A percentile compares a stretch with the other conserved stretches of the same genome.
Evolutionary conservation across 306 rosid species (phyloP).

Genomic region (Adenanthera pavonina): DNA sequence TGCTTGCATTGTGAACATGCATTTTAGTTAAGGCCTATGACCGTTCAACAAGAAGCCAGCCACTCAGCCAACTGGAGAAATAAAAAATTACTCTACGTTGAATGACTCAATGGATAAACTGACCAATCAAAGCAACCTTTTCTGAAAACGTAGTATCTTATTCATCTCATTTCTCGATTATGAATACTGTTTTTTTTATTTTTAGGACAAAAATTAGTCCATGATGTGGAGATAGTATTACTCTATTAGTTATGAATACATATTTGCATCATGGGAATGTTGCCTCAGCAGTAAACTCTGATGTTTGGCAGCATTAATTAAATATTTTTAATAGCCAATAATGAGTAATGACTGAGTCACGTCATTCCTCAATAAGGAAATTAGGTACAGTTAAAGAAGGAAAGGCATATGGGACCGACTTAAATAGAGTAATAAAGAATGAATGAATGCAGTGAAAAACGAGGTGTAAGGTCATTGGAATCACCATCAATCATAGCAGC

Average conservation of each 20-base stretch:
- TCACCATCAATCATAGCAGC: constrained; percentile 26
- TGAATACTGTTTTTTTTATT: not conserved
- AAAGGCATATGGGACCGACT: constrained; percentile 23
- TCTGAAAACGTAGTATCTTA: not conserved
- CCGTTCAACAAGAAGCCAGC: constrained; percentile 20
- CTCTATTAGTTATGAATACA: no score
- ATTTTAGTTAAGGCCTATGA: not conserved
- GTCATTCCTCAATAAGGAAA: constrained; percentile 13
- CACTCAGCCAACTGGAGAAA: not conserved
- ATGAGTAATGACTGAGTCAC: not conserved
- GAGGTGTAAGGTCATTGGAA: constrained; percentile 42
- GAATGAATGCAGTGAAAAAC: constrained; percentile 22
- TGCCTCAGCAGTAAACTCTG: not conserved
- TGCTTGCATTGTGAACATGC: not conserved
- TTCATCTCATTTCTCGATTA: not conserved
- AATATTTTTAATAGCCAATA: not conserved
- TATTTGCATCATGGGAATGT: not conserved
- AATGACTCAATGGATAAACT: constrained; percentile 4
- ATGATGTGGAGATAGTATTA: no score
- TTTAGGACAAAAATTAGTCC: not conserved
- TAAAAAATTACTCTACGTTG: constrained; percentile 1
- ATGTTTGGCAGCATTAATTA: not conserved
- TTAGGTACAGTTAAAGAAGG: not conserved
- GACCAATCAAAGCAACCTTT: constrained; percentile 2
- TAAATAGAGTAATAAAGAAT: not conserved